phyloP scores from a whole-genome alignment of 176 grass and related monocot genomes.

The Thinopyrum elongatum region DNA sequence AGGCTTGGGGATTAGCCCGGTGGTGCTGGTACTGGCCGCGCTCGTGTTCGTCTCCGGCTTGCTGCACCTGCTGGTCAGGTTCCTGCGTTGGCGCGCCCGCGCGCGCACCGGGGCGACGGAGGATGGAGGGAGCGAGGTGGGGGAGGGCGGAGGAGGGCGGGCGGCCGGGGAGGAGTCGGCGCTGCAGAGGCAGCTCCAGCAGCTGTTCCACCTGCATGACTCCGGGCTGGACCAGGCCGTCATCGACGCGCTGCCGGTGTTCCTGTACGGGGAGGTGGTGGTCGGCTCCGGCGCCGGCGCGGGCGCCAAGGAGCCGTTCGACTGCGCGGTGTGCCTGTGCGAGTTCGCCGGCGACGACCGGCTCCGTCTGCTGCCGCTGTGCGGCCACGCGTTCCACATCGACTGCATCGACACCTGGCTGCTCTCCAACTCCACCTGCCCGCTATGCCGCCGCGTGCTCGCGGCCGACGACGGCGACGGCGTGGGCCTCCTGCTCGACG shows the following conservation, averaged over 20 bases:
- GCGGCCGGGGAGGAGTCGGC: constrained; percentile 29
- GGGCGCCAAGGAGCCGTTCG: constrained; percentile 71
- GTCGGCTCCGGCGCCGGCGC: constrained; percentile 35
- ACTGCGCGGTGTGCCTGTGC: constrained; percentile 91
- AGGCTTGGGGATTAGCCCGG: constrained; percentile 30
- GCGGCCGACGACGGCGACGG: constrained; percentile 26
- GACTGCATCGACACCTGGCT: constrained; percentile 97
- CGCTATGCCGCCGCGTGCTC: constrained; percentile 76
- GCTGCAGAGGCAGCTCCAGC: constrained; percentile 83
- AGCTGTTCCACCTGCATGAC: constrained; percentile 90
- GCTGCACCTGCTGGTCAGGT: constrained; percentile 64
- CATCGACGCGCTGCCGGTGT: constrained; percentile 93
- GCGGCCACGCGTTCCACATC: constrained; percentile 94
- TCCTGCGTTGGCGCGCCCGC: constrained; percentile 49
- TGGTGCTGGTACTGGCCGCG: constrained; percentile 51
- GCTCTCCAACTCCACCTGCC: constrained; percentile 96
- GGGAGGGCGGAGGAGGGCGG: background rate
- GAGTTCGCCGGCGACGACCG: constrained; percentile 86
- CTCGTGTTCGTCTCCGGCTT: constrained; percentile 66
- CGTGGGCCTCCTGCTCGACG: constrained; percentile 39
- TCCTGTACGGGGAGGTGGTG: constrained; percentile 84
- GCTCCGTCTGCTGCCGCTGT: constrained; percentile 78
- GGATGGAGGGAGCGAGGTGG: background rate
- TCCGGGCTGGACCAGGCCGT: constrained; percentile 85
- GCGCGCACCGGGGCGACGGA: background rate